Evolutionary conservation across 2,329 filamentous ascomycete genomes (phyloP), one percentile per base, ranked within the genome.

Genomic region (Pyrenochaeta sp.): DNA sequence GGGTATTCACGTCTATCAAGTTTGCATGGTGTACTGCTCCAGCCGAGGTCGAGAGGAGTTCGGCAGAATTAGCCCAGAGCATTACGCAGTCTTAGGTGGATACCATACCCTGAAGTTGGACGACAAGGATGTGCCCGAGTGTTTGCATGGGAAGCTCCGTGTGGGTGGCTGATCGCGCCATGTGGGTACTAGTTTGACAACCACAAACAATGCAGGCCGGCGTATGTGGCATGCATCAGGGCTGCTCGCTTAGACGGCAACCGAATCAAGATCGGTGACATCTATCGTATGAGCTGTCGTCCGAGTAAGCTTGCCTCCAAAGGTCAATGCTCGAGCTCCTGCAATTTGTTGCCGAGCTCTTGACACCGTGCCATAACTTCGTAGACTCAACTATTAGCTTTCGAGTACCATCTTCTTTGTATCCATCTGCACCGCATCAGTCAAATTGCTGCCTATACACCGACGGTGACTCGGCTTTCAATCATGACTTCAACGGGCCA

Each of bases 51-150:
- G 61, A 59, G 27, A 39, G 49, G 27, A 39, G 49, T 50, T 27
- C 37, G 34, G 49, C 45, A 53, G 59, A 52, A 52, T 46, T 64
- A 54, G 54, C 39, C 54, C 48, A 52, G 30, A 28, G 32, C 45
- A 69, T 61, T 72, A 73, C 44, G 50, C 55, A 63, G 66, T 54
- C 53, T 75, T 72, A 68, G 70, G 47, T 50, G 57, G 50, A 53
- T 67, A 64, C 58, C 30, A 54, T 66, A 67, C 60, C 54, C 55
- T 42, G 36, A 47, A 43, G 28, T 49, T 34, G 48, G 36, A 25
- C 24, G 30, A 46, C 52, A 55, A 44, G 57, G 60, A 36, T 59
- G 51, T 36, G 40, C 48, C 51, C 34, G 42, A 43, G 36, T 30
- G n/a, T 28, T 51, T 39, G 34, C 46, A 54, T 59, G 57, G 61